phyloP scores from a whole-genome alignment of 2,329 filamentous ascomycete species.

The Tympanopsis confertula region DNA sequence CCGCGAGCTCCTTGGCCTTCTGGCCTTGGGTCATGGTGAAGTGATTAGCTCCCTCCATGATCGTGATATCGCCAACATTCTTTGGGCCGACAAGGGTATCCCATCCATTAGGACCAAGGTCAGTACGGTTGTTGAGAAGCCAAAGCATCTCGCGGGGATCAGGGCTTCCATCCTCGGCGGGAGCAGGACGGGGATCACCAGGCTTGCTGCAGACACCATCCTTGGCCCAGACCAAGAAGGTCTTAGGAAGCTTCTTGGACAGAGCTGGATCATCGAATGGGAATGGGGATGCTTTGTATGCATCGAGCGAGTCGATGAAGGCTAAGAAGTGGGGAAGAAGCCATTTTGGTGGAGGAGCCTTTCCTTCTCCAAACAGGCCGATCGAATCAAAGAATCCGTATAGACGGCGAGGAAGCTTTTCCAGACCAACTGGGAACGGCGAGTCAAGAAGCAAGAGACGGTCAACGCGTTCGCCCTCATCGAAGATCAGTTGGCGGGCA shows the following conservation, averaged over 20 bases:
- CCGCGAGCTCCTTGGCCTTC: conserved; percentile 7
- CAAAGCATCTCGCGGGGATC: conserved; percentile 35
- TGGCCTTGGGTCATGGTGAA: conserved; percentile 24
- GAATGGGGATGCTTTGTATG: conserved; percentile 17
- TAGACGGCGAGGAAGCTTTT: conserved; percentile 27
- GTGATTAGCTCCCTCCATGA: conserved; percentile 19
- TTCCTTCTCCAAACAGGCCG: conserved; percentile 26
- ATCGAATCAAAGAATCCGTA: neutral
- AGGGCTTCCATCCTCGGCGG: conserved; percentile 20
- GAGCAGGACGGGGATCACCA: conserved; percentile 22
- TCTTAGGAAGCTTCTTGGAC: conserved; percentile 22
- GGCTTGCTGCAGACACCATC: conserved; percentile 31
- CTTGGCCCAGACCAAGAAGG: conserved; percentile 31
- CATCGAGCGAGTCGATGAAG: conserved; percentile 8
- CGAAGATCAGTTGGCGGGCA: conserved; percentile 19
- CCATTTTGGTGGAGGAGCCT: conserved; percentile 13
- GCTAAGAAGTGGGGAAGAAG: conserved; percentile 13
- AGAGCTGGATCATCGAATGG: conserved; percentile 14
- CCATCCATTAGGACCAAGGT: conserved; percentile 34
- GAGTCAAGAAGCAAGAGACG: conserved; percentile 27
- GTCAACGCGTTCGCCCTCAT: conserved; percentile 20
- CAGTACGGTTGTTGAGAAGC: conserved; percentile 30
- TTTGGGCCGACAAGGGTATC: conserved; percentile 24
- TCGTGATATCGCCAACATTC: conserved; percentile 17
- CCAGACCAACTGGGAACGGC: conserved; percentile 27